Base-by-base conservation (phyloP, 345 rosid species). In the Microcos paniculata region DNA sequence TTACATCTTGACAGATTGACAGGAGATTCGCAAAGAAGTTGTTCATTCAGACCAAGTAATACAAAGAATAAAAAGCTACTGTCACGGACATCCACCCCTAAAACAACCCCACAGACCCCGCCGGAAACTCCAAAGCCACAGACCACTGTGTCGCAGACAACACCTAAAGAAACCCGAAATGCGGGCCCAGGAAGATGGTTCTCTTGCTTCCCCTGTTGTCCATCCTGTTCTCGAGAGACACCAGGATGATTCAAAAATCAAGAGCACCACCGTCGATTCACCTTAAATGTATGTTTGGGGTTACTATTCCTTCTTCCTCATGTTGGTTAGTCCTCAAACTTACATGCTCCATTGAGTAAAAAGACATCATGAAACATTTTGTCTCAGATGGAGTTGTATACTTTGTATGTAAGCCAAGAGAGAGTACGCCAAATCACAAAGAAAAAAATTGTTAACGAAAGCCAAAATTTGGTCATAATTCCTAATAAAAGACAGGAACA, bases 141-240 rank as follows among this genome's bases (percentile, higher is more conserved):
- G 63, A 23, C 80, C 6, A 71, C 56, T 43, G 14, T 55, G 72
- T 66, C 84, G 70, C 77, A 78, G 55, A 74, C 78, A 30, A 42
- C 77, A 21, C 73, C 85, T 9, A 86, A 85, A 70, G 26, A 78
- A 70, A 62, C 68, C 45, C 55, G 62, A 46, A 56, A 43, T 18
- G 70, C 40, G 48, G 68, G 38, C 28, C 84, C 71, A 38, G 71
- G 68, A 33, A 87, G 38, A 77, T 88, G 97, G 92, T 80, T 84
- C n/a, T 75, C 90, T 72, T 89, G 94, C 83, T 82, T 89, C 38
- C 79, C 90, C 73, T 88, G 94, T 72, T 90, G 91, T 73, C 38
- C 82, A 8, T 57, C 46, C 30, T 59, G 85, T 52, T 70, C 49
- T 14, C 56, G 76, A 73, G 11, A 71, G 49, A 55, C 64, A 6